Conservation (phyloP, 805 yeast genomes). For the Brettanomyces anomalus region DNA sequence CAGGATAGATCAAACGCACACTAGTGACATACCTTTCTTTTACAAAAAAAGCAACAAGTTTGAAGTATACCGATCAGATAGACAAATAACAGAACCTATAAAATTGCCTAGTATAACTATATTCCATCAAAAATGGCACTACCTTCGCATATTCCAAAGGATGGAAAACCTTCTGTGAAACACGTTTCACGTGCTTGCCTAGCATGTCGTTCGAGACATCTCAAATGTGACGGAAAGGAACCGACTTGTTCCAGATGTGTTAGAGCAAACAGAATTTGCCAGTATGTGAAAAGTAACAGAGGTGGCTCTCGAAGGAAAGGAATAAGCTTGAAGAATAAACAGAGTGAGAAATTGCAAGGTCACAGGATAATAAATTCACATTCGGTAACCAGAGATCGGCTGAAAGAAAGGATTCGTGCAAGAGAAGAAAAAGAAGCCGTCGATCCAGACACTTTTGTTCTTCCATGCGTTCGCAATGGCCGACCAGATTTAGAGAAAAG, state of each 20-base stretch:
- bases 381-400: background rate
- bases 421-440: background rate
- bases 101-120: too few species aligned
- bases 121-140: too few species aligned
- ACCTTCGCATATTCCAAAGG: too few species aligned
- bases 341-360: background rate
- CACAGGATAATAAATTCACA: background rate
- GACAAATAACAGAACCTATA: too few species aligned
- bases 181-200: slow-evolving; percentile 42
- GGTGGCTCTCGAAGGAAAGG: slow-evolving; percentile 49
- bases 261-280: slow-evolving; percentile 28
- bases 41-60: too few species aligned
- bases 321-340: slow-evolving; percentile 22
- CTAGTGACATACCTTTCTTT: too few species aligned
- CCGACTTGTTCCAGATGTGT: slow-evolving; percentile 38
- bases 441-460: slow-evolving; percentile 10
- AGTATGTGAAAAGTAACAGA: slow-evolving; percentile 41
- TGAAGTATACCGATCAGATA: too few species aligned
- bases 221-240: slow-evolving; percentile 40
- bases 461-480: slow-evolving; percentile 25
- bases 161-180: slow-evolving; percentile 13
- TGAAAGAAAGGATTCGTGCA: slow-evolving; percentile 2
- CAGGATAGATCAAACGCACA: too few species aligned
- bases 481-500: slow-evolving; percentile 11
- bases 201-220: slow-evolving; percentile 41